Evolutionary conservation across 2,329 filamentous ascomycete genomes (phyloP), one percentile per base, ranked within the genome.

Genomic region (Fusarium hostae): DNA sequence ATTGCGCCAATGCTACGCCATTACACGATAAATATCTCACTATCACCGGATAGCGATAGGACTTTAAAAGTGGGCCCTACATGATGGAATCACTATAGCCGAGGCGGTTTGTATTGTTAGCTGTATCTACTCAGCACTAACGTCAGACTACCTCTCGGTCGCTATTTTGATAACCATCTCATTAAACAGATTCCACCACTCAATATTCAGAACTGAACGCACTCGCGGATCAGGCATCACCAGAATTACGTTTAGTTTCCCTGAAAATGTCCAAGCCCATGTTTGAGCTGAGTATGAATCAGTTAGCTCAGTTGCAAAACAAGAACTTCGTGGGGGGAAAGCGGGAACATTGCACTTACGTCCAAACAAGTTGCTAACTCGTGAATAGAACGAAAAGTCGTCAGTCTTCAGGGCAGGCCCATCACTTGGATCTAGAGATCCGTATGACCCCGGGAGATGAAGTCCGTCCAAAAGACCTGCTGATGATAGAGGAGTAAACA

Each of bases 401-500:
- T 56, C 47, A 40, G 63, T 43, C 0, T 55, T 41, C 5, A 64
- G 7, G 5, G 41, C 13, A 15, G 47, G 40, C 3, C 0, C 15
- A 3, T 34, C 24, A n/a, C 39, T 47, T 45, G 6, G 13, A 12
- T 28, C 32, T 5, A 10, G 24, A 22, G 22, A 37, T 13, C 61
- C 35, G 16, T 63, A 56, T 6, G 59, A 24, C 16, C 20, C 35
- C 28, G 22, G 40, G 22, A 64, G 40, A 40, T 64, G 61, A n/a
- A 26, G 39, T 3, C 47, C 40, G 3, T 64, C 59, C 10, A 64
- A 28, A 4, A 56, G 47, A 30, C 61, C 61, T 5, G 40, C 47
- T 4, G 58, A 63, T 6, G 61, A 64, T 6, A 64, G 40, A 35
- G 61, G 61, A 10, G 58, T 55, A 39, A 35, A 63, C 40, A 63